Percentiles rank a stretch among this genome's conserved stretches.
Evolutionary conservation across 805 yeast species (phyloP).

Genomic region (Pichia membranifaciens): DNA sequence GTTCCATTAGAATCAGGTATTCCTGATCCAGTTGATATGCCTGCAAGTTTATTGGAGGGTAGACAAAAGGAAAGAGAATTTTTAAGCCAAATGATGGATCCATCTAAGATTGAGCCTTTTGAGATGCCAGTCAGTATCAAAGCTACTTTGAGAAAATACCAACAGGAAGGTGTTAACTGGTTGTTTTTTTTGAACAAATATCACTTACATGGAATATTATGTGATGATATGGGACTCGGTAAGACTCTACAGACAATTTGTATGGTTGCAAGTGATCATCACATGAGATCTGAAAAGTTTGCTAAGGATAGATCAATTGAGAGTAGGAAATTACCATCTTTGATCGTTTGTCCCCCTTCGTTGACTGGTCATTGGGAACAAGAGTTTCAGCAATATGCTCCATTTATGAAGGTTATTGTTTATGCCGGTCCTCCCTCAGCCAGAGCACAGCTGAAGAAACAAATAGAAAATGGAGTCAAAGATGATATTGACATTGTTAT

Average conservation of each 20-base stretch:
- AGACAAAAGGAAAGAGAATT: slow-evolving; percentile 93
- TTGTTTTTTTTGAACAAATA: slow-evolving; percentile 89
- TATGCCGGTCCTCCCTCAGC: slow-evolving; percentile 90
- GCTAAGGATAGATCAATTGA: slow-evolving; percentile 56
- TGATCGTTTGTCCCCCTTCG: slow-evolving; percentile 94
- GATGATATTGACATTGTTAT: slow-evolving; percentile 65
- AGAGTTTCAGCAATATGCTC: slow-evolving; percentile 84
- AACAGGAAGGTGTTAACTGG: slow-evolving; percentile 99
- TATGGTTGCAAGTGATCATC: slow-evolving; percentile 94
- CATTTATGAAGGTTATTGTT: slow-evolving; percentile 72
- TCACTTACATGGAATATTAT: slow-evolving; percentile 91
- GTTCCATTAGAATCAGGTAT: slow-evolving; percentile 98
- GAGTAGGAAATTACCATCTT: slow-evolving; percentile 69
- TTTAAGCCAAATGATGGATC: slow-evolving; percentile 97
- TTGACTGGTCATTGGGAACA: slow-evolving; percentile 99
- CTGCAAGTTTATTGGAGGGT: slow-evolving; percentile 73
- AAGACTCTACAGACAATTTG: slow-evolving; percentile 96
- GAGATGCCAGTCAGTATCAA: slow-evolving; percentile 85
- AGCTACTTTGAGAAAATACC: slow-evolving; percentile 90
- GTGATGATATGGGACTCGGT: slow-evolving; percentile 99
- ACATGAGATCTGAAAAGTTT: slow-evolving; percentile 69
- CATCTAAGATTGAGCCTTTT: slow-evolving; percentile 81
- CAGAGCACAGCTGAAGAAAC: slow-evolving; percentile 50
- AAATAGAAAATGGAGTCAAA: slow-evolving; percentile 38
- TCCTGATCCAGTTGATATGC: slow-evolving; percentile 90